These are phyloP conservation scores for Raphanus hybrid DNA, from an alignment of 441 rosid genomes.

Conservation along the genomic window DNA sequence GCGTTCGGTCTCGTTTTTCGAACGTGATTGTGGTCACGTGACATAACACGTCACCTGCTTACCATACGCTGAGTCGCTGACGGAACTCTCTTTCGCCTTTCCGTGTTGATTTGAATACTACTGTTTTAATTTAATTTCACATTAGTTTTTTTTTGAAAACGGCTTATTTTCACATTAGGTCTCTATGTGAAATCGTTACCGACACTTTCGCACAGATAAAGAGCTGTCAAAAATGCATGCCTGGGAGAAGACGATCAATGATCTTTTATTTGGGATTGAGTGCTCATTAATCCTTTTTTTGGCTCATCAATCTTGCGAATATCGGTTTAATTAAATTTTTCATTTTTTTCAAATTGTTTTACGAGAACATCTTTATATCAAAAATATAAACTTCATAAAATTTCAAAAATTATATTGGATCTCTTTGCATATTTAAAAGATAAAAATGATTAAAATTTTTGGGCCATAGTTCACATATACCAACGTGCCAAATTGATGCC, in stretches of 20 bases:
- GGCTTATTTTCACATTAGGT: too few relatives aligned
- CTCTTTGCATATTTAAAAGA: too few relatives aligned
- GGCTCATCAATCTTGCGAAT: too few relatives aligned
- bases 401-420: too few relatives aligned
- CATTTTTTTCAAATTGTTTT: too few relatives aligned
- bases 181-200: background rate
- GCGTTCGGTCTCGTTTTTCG: conserved; percentile 34
- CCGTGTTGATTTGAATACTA: background rate
- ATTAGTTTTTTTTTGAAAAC: background rate
- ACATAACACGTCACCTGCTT: conserved; percentile 42
- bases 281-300: background rate
- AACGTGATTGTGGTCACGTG: conserved; percentile 44
- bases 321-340: too few relatives aligned
- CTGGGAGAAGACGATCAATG: background rate
- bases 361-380: too few relatives aligned
- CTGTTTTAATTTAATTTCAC: conserved; percentile 13
- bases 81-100: conserved; percentile 20
- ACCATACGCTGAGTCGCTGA: conserved; percentile 31
- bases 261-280: background rate
- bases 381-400: too few relatives aligned
- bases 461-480: too few relatives aligned
- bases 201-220: background rate
- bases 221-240: background rate
- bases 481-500: too few relatives aligned
- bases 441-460: too few relatives aligned